Evolutionary conservation across 2,329 filamentous ascomycete genomes (phyloP).

Genomic region (Pseudogymnoascus sp.): DNA sequence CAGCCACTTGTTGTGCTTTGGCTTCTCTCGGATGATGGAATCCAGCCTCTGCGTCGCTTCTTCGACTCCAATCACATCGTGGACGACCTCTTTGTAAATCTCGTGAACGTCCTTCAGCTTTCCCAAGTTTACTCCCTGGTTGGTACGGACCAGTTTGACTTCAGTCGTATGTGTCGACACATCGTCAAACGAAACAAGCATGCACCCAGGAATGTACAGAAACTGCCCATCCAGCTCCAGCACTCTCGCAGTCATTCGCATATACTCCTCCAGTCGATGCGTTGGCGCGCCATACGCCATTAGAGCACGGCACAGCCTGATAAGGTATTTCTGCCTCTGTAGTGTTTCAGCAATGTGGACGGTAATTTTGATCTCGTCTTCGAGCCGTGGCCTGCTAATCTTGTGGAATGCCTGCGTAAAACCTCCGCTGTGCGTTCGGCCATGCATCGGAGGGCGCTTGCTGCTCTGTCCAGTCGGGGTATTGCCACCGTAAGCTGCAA

Average conservation of each 20-base stretch:
- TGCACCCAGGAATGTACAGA: slow-evolving; percentile 82
- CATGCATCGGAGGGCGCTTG: slow-evolving; percentile 23
- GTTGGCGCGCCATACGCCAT: slow-evolving; percentile 90
- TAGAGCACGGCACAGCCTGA: slow-evolving; percentile 74
- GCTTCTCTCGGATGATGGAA: slow-evolving; percentile 39
- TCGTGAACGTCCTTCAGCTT: slow-evolving; percentile 67
- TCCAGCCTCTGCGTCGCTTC: slow-evolving; percentile 59
- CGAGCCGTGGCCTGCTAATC: slow-evolving; percentile 23
- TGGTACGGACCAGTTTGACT: slow-evolving; percentile 63
- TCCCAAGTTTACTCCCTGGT: slow-evolving; percentile 65
- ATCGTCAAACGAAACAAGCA: slow-evolving; percentile 90
- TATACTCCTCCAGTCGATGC: slow-evolving; percentile 84
- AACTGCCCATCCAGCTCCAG: slow-evolving; percentile 86
- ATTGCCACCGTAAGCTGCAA: slow-evolving; percentile 39
- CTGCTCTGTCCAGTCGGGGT: slow-evolving; percentile 13
- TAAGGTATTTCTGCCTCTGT: slow-evolving; percentile 71
- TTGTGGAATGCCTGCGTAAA: not conserved
- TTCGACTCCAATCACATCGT: slow-evolving; percentile 65
- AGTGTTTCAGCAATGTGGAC: slow-evolving; percentile 61
- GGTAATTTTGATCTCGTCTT: slow-evolving; percentile 40
- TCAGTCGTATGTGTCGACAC: slow-evolving; percentile 66
- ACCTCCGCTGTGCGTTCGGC: slow-evolving; percentile 21
- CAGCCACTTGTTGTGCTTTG: slow-evolving; percentile 44
- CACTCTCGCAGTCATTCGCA: slow-evolving; percentile 82
- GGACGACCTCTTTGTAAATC: slow-evolving; percentile 76